Evolutionary conservation across 139 green algal species (phyloP).

Genomic region (Ulvella scutata): DNA sequence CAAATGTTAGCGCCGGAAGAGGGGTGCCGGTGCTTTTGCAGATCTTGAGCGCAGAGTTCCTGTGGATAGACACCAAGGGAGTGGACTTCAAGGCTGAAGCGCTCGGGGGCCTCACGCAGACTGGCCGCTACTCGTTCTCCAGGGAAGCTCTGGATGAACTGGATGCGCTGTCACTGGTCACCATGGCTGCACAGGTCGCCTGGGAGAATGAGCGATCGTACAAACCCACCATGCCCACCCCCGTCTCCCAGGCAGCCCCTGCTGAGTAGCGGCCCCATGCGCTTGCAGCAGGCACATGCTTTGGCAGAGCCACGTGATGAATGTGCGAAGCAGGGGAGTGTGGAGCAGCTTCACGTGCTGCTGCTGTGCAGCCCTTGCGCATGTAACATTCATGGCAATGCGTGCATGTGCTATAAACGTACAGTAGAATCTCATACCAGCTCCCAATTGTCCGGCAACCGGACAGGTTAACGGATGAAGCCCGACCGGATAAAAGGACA

Average conservation of each 20-base stretch:
- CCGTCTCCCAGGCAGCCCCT: not conserved
- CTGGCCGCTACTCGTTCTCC: constrained; percentile 43
- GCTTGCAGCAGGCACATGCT: too few species aligned
- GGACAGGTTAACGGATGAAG: too few species aligned
- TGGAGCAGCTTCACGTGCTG: too few species aligned
- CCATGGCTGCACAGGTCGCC: constrained; percentile 71
- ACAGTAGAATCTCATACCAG: too few species aligned
- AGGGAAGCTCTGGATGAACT: constrained; percentile 58
- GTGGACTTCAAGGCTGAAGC: not conserved
- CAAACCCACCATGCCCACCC: constrained; percentile 6
- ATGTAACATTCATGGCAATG: too few species aligned
- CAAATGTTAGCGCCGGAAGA: not conserved
- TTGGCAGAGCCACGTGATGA: too few species aligned
- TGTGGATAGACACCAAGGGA: constrained; percentile 61
- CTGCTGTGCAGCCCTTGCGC: too few species aligned
- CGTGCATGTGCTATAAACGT: too few species aligned
- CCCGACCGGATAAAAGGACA: too few species aligned
- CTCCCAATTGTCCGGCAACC: too few species aligned
- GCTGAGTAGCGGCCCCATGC: too few species aligned
- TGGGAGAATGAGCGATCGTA: constrained; percentile 45
- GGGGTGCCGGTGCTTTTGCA: constrained; percentile 12
- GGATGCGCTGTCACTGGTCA: constrained; percentile 62
- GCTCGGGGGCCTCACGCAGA: not conserved
- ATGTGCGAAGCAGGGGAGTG: too few species aligned
- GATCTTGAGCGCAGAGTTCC: constrained; percentile 58